phyloP scores from a whole-genome alignment of 2,329 filamentous ascomycete genomes.

The Penicillium sp. region DNA sequence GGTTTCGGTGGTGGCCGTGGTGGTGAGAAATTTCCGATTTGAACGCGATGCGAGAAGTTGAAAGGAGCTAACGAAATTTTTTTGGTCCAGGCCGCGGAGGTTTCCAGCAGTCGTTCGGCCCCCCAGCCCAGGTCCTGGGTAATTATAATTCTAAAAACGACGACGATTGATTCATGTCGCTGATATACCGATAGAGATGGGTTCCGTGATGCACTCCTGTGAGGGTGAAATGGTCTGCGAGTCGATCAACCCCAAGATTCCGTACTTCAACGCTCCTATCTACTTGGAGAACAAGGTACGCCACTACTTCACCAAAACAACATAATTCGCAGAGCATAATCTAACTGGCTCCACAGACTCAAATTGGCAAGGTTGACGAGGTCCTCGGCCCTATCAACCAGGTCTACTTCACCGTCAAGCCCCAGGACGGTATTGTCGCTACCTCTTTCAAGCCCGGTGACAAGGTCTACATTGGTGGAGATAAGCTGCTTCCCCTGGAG shows the following conservation, averaged over 20 bases:
- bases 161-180: conserved; percentile 17
- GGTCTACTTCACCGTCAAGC: conserved; percentile 98
- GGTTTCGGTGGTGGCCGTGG: conserved; percentile 42
- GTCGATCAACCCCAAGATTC: conserved; percentile 90
- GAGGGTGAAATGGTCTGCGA: conserved; percentile 98
- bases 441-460: conserved; percentile 93
- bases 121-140: conserved; percentile 62
- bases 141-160: conserved; percentile 22
- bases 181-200: conserved; percentile 68
- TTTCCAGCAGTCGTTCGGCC: conserved; percentile 62
- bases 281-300: conserved; percentile 95
- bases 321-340: background rate
- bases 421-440: conserved; percentile 92
- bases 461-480: conserved; percentile 92
- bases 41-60: conserved; percentile 4
- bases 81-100: conserved; percentile 58
- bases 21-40: conserved; percentile 33
- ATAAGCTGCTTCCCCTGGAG: conserved; percentile 93
- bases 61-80: conserved; percentile 38
- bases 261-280: conserved; percentile 98
- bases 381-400: conserved; percentile 96
- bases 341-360: conserved; percentile 55
- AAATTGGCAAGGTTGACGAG: conserved; percentile 96
- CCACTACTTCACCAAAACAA: background rate
- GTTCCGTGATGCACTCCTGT: conserved; percentile 87